Conservation (phyloP, 2,329 filamentous ascomycete genomes). For the Escovopsis sp. region DNA sequence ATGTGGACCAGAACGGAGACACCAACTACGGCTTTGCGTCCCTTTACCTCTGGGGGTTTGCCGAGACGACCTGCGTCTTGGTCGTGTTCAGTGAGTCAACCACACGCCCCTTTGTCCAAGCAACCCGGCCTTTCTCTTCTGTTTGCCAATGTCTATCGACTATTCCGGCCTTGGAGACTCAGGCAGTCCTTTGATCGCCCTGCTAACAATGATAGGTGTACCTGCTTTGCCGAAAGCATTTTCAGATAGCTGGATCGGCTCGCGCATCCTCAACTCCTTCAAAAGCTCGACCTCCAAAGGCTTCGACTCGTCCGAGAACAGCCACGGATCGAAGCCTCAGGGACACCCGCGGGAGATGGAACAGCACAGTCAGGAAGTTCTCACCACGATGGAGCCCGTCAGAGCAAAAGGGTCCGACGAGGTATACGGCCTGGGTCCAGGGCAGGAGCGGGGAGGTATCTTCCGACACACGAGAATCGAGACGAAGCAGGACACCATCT, state of each 20-base stretch:
- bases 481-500: not conserved
- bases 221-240: not conserved
- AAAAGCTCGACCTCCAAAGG: not conserved
- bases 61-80: not conserved
- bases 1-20: not conserved
- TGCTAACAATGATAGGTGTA: not conserved
- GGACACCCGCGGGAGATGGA: not conserved
- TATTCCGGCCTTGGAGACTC: no score
- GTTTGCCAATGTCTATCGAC: no score
- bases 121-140: no score
- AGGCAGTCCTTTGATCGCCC: no score
- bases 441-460: not conserved
- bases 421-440: not conserved
- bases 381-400: not conserved
- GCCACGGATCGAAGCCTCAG: not conserved
- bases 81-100: not conserved
- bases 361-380: not conserved
- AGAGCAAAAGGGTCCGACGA: not conserved
- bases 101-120: no score
- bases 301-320: not conserved
- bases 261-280: not conserved
- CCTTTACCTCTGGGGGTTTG: not conserved
- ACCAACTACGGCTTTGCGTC: not conserved
- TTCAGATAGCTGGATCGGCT: not conserved
- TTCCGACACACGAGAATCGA: not conserved